Base-by-base conservation (phyloP, 1,284 basidiomycete genomes). In the Trichosporon coremiiforme region DNA sequence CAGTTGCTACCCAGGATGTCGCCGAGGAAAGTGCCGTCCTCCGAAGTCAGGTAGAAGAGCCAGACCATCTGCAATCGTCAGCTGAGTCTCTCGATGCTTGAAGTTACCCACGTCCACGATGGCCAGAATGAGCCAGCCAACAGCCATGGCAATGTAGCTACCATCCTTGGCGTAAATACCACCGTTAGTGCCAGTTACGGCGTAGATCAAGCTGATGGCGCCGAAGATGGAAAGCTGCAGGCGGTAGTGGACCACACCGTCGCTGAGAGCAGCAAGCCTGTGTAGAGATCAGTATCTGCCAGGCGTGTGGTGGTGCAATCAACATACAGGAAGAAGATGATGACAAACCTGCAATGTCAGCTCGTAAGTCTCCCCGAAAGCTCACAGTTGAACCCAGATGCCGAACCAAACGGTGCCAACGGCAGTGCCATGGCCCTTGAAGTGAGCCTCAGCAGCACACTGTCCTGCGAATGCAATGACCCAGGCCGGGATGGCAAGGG, bases 11-110 rank as follows among this genome's bases (percentile, higher is more conserved):
- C 85, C 87, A 98, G 91, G 71, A 96, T 77, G 81, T 93, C 87
- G 68, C 93, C 88, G 65, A 89, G 84, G 74, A 93, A 88, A 1
- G 94, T 92, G 79, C 95, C 94, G 77, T 98, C 95, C 80, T 98
- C 95, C 0, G 94, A 91, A 4, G 95, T 96, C 82, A 99, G 94
- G 86, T 93, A 98, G 73, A 98, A 88, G 22, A 97, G 88, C 95
- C 95, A 98, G 72, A 98, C 84, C 79, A 98, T 91, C 86, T 97
- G 73, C 4, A n/a, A 5, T 25, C 33, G 69, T 22, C 47, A 60
- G 68, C 35, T 41, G 25, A 25, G 25, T 25, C 25, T 25, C 25
- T 25, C 25, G 25, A 25, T 25, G 25, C 25, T 25, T 25, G 25
- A 25, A 25, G 25, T 25, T 10, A 80, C 85, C 70, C 73, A 86